Conservation (phyloP, 108 stramenopile genomes). For the Thalassiosira profunda region DNA sequence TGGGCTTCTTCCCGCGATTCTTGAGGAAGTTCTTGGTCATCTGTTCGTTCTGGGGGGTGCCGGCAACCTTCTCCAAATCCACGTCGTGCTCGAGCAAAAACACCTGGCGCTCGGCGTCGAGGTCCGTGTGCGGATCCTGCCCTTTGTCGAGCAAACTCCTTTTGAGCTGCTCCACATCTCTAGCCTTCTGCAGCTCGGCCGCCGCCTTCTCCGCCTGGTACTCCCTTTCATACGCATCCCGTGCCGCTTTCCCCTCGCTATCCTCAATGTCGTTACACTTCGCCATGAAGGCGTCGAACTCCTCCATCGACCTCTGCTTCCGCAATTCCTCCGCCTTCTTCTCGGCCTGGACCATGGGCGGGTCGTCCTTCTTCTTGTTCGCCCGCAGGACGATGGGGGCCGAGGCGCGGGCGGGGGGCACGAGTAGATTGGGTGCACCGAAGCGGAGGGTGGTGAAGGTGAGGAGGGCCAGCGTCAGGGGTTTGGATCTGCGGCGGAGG, state of each 20-base stretch:
- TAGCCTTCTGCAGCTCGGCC: constrained; percentile 19
- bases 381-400: constrained; percentile 75
- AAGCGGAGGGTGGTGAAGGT: constrained; percentile 11
- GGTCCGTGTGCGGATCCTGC: constrained; percentile 67
- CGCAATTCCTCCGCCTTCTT: constrained; percentile 51
- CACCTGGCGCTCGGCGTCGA: constrained; percentile 70
- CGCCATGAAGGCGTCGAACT: constrained; percentile 40
- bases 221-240: constrained; percentile 62
- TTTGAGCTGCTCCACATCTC: constrained; percentile 58
- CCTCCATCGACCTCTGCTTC: constrained; percentile 39
- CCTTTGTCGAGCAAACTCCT: constrained; percentile 69
- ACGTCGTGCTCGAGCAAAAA: constrained; percentile 65
- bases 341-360: constrained; percentile 63
- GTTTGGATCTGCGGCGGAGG: constrained; percentile 24
- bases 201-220: constrained; percentile 50
- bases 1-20: constrained; percentile 42
- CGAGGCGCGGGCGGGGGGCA: constrained; percentile 55
- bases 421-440: neutral
- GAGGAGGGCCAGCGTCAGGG: constrained; percentile 29
- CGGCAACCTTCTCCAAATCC: constrained; percentile 66
- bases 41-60: constrained; percentile 66
- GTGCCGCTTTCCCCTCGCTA: constrained; percentile 60
- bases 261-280: constrained; percentile 68
- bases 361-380: constrained; percentile 56
- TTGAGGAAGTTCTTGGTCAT: constrained; percentile 52